Percentiles rank a stretch among this genome's conserved stretches.
Conservation (phyloP, 2,329 filamentous ascomycete species). For the Orbilia oligospora region DNA sequence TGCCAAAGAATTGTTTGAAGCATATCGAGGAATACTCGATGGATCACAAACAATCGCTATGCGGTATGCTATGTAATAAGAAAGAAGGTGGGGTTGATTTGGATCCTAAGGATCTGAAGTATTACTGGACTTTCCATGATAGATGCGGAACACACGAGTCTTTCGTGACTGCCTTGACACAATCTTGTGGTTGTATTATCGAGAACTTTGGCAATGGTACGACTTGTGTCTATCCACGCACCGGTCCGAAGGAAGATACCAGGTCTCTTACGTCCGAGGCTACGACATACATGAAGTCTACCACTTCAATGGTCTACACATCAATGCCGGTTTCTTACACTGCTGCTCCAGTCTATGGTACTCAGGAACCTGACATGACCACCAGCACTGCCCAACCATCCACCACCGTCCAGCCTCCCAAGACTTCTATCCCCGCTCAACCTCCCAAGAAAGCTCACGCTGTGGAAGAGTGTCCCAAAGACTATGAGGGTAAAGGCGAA, state of each 20-base stretch:
- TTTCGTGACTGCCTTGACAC: background rate
- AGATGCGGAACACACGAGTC: background rate
- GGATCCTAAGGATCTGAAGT: background rate
- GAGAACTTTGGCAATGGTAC: background rate
- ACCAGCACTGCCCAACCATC: background rate
- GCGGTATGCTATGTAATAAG: constrained; percentile 5
- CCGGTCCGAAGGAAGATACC: background rate
- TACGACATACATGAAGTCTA: background rate
- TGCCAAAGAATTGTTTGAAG: background rate
- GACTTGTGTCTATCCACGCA: constrained; percentile 2
- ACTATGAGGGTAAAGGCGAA: constrained; percentile 11
- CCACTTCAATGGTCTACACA: background rate
- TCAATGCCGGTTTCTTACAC: no score
- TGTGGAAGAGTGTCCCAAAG: constrained; percentile 25
- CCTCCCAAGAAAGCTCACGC: background rate
- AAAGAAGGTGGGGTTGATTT: background rate
- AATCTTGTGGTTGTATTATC: background rate
- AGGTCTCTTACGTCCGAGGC: background rate
- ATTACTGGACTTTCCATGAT: background rate
- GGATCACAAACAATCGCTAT: background rate
- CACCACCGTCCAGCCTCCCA: background rate
- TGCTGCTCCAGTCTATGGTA: background rate
- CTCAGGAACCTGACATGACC: no score
- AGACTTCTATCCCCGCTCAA: background rate
- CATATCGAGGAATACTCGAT: background rate